Evolutionary conservation across 345 rosid species (phyloP).

Genomic region (Lepidium aucheri): DNA sequence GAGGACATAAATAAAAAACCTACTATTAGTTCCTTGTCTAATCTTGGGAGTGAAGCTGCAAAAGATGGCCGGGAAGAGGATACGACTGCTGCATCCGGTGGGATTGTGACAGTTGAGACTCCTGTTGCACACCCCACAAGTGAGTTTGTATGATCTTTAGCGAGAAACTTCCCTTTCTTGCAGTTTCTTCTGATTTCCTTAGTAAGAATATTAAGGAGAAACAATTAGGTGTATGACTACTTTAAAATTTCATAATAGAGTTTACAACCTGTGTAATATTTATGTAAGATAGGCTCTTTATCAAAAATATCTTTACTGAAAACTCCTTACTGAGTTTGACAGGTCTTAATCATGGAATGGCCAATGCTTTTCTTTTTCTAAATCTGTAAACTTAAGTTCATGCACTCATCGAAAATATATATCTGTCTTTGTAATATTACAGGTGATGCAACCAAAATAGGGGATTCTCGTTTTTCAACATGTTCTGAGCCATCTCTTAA

Average conservation of each 20-base stretch:
- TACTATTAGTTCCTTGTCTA: conserved; percentile 12
- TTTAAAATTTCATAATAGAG: neutral
- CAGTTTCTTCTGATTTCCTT: neutral
- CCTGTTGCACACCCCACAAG: conserved; percentile 6
- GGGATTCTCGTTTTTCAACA: conserved; percentile 23
- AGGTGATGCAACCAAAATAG: conserved; percentile 19
- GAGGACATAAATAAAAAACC: neutral
- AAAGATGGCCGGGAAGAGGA: conserved; percentile 14
- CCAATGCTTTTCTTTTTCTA: neutral
- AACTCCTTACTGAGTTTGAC: neutral
- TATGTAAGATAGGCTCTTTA: neutral
- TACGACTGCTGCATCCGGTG: conserved; percentile 1
- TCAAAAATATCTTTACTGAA: neutral
- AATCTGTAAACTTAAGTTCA: neutral
- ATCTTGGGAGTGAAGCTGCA: conserved; percentile 14
- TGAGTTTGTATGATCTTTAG: conserved; percentile 13
- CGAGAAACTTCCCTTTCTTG: neutral
- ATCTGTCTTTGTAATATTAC: conserved; percentile 5
- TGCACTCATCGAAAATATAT: neutral
- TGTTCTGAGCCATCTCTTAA: conserved; percentile 28
- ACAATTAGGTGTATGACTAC: neutral
- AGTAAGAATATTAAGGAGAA: neutral
- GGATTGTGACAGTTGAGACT: conserved; percentile 12
- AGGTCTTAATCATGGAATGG: neutral
- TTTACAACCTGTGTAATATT: neutral